Percentiles rank a stretch among this genome's conserved stretches.
Conservation (phyloP, 805 yeast species). For the Geotrichum ghanense region DNA sequence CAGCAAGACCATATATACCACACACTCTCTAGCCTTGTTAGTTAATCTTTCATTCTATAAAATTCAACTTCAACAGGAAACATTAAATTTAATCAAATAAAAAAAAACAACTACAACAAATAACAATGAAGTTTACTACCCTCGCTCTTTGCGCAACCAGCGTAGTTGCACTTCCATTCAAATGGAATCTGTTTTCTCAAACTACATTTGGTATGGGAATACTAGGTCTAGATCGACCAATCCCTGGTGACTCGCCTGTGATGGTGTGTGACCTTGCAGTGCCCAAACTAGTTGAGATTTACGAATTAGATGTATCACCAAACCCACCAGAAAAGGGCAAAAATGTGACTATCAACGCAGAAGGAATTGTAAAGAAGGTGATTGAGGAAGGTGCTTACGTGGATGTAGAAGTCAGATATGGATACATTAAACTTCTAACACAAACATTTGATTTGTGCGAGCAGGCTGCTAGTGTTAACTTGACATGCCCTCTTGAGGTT, state of each 20-base stretch:
- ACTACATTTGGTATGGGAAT: no score
- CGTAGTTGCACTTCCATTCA: no score
- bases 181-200: no score
- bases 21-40: no score
- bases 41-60: no score
- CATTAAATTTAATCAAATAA: no score
- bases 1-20: no score
- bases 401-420: slow-evolving; percentile 86
- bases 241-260: slow-evolving; percentile 87
- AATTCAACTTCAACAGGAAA: no score
- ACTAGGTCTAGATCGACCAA: slow-evolving; percentile 19
- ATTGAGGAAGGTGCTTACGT: slow-evolving; percentile 85
- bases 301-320: slow-evolving; percentile 55
- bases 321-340: slow-evolving; percentile 85
- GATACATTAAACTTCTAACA: slow-evolving; percentile 76
- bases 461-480: slow-evolving; percentile 67
- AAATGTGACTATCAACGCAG: slow-evolving; percentile 67
- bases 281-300: slow-evolving; percentile 53
- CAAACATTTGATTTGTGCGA: slow-evolving; percentile 93
- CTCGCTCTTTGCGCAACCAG: no score
- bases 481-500: slow-evolving; percentile 68
- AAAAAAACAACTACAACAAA: no score
- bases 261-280: slow-evolving; percentile 57
- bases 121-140: no score
- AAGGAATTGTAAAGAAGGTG: slow-evolving; percentile 44